Percentiles rank a stretch among this genome's conserved stretches.
phyloP scores from a whole-genome alignment of 2,329 filamentous ascomycete genomes.

The Trematosphaeria pertusa region DNA sequence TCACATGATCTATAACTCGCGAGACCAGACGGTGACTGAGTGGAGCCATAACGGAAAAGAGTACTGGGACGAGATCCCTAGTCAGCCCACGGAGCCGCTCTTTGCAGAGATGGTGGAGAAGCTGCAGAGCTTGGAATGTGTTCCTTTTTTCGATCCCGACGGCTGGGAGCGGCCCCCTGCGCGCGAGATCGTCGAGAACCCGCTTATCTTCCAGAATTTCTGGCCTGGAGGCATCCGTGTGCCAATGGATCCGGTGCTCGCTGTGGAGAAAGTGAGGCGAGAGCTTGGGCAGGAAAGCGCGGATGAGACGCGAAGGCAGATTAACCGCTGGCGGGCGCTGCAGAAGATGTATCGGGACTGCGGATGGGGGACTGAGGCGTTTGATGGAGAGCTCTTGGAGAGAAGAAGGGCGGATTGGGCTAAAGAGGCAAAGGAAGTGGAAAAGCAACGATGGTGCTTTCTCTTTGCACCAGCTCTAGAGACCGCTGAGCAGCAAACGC shows the following conservation, averaged over 20 bases:
- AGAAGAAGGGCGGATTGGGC: background rate
- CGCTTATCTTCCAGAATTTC: slow-evolving; percentile 14
- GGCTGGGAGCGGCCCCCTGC: background rate
- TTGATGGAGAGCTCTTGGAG: slow-evolving; percentile 2
- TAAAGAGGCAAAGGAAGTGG: background rate
- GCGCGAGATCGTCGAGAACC: slow-evolving; percentile 7
- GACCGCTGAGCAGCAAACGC: background rate
- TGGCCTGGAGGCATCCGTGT: slow-evolving; percentile 6
- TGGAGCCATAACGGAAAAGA: slow-evolving; percentile 7
- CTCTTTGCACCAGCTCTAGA: background rate
- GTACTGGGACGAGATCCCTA: slow-evolving; percentile 12
- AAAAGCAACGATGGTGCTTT: background rate
- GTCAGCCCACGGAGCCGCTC: slow-evolving; percentile 6
- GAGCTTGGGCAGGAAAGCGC: background rate
- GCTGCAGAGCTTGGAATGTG: slow-evolving; percentile 14
- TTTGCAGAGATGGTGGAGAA: slow-evolving; percentile 6
- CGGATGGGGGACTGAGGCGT: slow-evolving; percentile 7
- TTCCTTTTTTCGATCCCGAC: slow-evolving; percentile 6
- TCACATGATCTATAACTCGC: slow-evolving; percentile 10
- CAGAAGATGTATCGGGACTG: slow-evolving; percentile 8
- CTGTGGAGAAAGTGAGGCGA: background rate
- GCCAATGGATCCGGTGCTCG: background rate
- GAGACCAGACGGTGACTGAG: slow-evolving; percentile 12
- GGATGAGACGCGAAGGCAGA: background rate
- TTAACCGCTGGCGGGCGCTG: slow-evolving; percentile 7